A percentile compares a stretch with the other conserved stretches of the same genome.
Conservation (phyloP, 306 rosid genomes). For the Acacia crassicarpa region DNA sequence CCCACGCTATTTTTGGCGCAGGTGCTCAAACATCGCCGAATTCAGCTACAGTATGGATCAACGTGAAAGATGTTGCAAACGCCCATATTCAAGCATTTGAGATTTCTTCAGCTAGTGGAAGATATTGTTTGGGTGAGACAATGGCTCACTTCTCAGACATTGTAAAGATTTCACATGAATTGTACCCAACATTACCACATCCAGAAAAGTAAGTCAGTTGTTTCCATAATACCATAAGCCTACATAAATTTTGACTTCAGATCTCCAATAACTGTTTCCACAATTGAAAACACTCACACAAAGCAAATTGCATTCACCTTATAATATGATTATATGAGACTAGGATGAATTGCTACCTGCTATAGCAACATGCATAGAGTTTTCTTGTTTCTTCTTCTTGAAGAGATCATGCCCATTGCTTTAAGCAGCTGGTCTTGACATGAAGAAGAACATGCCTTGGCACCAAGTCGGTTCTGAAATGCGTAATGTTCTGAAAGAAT, state of each 20-base stretch:
- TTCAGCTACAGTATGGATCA: slow-evolving; percentile 12
- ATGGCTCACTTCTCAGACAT: neutral
- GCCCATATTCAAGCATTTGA: neutral
- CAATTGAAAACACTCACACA: no score
- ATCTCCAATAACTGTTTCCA: no score
- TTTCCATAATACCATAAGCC: neutral
- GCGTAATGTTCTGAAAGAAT: neutral
- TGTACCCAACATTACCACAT: slow-evolving; percentile 33
- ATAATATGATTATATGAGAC: neutral
- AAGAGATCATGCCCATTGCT: neutral
- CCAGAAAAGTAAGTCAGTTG: slow-evolving; percentile 51
- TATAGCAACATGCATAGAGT: neutral
- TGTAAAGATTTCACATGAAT: neutral
- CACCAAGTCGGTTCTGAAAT: neutral
- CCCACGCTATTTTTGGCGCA: slow-evolving; percentile 22
- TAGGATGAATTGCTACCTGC: neutral
- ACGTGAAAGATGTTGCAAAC: neutral
- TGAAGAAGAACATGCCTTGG: neutral
- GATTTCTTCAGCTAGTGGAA: neutral
- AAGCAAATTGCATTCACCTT: neutral
- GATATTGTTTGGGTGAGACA: neutral
- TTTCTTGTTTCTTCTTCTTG: neutral
- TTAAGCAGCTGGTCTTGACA: neutral
- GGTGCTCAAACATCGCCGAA: slow-evolving; percentile 62
- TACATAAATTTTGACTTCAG: neutral